These are phyloP conservation scores for Sphagnum tenellum DNA, from an alignment of 225 moss, liverwort and hornwort species.

Conservation along the genomic window DNA sequence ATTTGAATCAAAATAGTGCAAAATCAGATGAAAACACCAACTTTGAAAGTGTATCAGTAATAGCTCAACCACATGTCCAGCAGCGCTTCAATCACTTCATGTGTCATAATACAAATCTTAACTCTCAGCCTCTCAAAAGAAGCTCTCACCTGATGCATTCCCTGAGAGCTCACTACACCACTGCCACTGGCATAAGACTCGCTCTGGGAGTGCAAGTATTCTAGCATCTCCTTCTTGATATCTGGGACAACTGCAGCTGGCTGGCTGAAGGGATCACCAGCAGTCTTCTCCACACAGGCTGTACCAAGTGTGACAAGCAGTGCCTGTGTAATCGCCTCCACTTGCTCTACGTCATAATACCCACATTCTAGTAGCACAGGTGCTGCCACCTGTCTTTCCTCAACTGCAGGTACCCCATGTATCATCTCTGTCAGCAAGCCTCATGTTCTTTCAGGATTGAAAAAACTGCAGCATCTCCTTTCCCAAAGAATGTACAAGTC, in stretches of 20 bases:
- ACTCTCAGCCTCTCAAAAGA: background rate
- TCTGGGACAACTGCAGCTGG: constrained; percentile 13
- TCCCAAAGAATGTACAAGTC: no score
- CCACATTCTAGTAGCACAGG: constrained; percentile 22
- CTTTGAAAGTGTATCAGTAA: background rate
- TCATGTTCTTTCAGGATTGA: no score
- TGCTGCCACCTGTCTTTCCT: constrained; percentile 7
- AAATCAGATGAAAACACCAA: no score
- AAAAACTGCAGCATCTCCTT: no score
- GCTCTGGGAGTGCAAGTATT: constrained; percentile 20
- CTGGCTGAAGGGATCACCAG: constrained; percentile 20
- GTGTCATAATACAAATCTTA: no score
- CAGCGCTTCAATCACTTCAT: no score
- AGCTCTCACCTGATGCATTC: constrained; percentile 7
- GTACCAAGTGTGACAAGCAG: constrained; percentile 23
- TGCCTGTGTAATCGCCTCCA: constrained; percentile 14
- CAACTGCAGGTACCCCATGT: constrained; percentile 4
- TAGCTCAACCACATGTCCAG: background rate
- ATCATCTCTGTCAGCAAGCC: no score
- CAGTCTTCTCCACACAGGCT: constrained; percentile 32
- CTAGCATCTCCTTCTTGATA: constrained; percentile 28
- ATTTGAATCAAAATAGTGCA: background rate
- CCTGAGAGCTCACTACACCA: constrained; percentile 7
- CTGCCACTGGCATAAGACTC: constrained; percentile 20
- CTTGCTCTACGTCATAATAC: constrained; percentile 21